These are phyloP conservation scores for Boletus vinaceobasis DNA, from an alignment of 768 basidiomycete species.

Conservation along the genomic window DNA sequence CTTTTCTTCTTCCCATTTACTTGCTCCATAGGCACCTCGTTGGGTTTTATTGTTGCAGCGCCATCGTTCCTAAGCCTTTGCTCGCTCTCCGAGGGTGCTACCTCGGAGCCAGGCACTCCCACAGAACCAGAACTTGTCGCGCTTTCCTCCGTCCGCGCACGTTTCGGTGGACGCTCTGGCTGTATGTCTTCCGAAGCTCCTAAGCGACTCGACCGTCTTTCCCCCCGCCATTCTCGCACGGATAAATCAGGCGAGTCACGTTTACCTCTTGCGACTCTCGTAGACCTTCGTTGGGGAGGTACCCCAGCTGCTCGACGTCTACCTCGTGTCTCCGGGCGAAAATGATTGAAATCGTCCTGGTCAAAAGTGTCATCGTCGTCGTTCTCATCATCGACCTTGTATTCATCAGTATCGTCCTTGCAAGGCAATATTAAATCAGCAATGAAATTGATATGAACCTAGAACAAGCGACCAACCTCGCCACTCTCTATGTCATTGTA, in stretches of 20 bases:
- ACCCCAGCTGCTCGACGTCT: constrained; percentile 37
- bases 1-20: constrained; percentile 80
- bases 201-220: constrained; percentile 66
- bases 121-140: constrained; percentile 49
- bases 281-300: constrained; percentile 49
- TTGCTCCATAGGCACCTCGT: constrained; percentile 71
- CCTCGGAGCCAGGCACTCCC: constrained; percentile 27
- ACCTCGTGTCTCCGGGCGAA: constrained; percentile 41
- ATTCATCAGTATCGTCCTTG: constrained; percentile 65
- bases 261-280: constrained; percentile 50
- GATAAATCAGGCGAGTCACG: constrained; percentile 49
- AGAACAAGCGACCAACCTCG: constrained; percentile 33
- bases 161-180: constrained; percentile 56
- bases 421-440: constrained; percentile 17
- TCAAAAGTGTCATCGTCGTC: constrained; percentile 56
- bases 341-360: constrained; percentile 40
- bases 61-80: constrained; percentile 51
- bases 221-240: constrained; percentile 65
- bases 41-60: constrained; percentile 66
- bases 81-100: constrained; percentile 29
- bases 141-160: constrained; percentile 77
- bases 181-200: constrained; percentile 53
- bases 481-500: constrained; percentile 70
- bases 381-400: constrained; percentile 61
- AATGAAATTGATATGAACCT: constrained; percentile 19